Conservation (phyloP, 305 asterid species). For the Fraxinus paxiana region DNA sequence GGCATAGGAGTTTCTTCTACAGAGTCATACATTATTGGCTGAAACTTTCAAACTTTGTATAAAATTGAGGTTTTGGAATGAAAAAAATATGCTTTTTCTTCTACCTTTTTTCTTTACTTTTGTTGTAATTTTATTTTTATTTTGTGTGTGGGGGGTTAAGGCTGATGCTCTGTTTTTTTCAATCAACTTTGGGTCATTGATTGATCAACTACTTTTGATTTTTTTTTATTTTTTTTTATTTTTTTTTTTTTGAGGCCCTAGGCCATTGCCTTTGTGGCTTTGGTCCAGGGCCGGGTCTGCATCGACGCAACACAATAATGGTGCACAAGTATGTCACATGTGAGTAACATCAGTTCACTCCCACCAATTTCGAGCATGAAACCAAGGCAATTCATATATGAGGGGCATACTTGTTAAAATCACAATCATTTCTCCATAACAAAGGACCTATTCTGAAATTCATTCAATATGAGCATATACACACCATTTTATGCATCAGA, state of each 20-base stretch:
- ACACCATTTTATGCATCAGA: neutral
- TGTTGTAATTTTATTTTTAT: too few species aligned
- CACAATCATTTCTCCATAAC: neutral
- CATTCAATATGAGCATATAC: neutral
- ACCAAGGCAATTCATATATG: neutral
- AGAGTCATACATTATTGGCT: too few species aligned
- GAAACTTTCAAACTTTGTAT: neutral
- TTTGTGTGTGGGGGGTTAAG: too few species aligned
- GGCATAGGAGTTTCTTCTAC: neutral
- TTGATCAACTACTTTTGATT: too few species aligned
- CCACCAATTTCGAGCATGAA: neutral
- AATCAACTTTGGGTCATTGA: too few species aligned
- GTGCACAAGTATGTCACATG: neutral
- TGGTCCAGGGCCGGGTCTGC: too few species aligned
- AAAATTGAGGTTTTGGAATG: neutral
- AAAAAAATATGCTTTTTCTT: neutral
- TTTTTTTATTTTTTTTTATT: too few species aligned
- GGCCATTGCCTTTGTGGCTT: too few species aligned
- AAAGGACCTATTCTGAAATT: neutral
- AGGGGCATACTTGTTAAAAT: neutral
- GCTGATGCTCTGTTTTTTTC: too few species aligned
- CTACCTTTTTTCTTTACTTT: neutral
- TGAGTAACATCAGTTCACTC: neutral
- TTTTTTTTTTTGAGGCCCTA: too few species aligned
- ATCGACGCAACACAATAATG: neutral